These are phyloP conservation scores for Yamadazyma philogaea DNA, from an alignment of 805 yeast genomes.

Conservation along the genomic window DNA sequence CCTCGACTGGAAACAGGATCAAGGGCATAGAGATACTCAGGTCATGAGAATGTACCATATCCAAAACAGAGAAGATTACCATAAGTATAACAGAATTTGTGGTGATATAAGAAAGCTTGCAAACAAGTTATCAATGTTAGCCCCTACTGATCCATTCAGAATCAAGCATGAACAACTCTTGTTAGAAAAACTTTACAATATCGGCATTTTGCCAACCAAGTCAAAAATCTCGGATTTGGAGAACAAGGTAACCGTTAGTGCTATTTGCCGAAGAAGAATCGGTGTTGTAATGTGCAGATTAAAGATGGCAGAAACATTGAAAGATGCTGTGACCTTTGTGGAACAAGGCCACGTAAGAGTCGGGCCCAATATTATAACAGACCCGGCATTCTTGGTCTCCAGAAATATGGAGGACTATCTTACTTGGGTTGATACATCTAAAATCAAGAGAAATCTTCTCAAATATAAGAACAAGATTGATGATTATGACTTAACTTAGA, in stretches of 20 bases:
- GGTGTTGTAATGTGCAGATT: constrained; percentile 93
- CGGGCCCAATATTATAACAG: constrained; percentile 94
- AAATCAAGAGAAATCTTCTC: constrained; percentile 85
- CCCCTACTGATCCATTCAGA: constrained; percentile 84
- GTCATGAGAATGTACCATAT: constrained; percentile 94
- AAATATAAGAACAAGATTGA: constrained; percentile 75
- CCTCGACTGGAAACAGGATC: constrained; percentile 96
- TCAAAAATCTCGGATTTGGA: constrained; percentile 90
- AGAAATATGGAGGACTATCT: constrained; percentile 93
- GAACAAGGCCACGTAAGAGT: constrained; percentile 98
- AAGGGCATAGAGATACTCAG: constrained; percentile 92
- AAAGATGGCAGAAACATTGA: constrained; percentile 86
- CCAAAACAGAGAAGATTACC: constrained; percentile 93
- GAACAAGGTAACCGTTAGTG: constrained; percentile 87
- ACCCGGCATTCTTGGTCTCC: constrained; percentile 91
- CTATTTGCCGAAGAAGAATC: constrained; percentile 85
- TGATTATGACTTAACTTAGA: constrained; percentile 52
- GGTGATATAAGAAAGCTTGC: constrained; percentile 90
- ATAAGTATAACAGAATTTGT: constrained; percentile 87
- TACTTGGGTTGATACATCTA: constrained; percentile 96
- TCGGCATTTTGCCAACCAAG: constrained; percentile 87
- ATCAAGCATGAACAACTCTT: constrained; percentile 83
- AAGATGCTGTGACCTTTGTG: constrained; percentile 85
- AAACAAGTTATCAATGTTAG: constrained; percentile 76
- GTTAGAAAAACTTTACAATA: constrained; percentile 78